These are phyloP conservation scores for Endogone sp. DNA, from an alignment of 192 early-diverging fungal species.

Conservation along the genomic window DNA sequence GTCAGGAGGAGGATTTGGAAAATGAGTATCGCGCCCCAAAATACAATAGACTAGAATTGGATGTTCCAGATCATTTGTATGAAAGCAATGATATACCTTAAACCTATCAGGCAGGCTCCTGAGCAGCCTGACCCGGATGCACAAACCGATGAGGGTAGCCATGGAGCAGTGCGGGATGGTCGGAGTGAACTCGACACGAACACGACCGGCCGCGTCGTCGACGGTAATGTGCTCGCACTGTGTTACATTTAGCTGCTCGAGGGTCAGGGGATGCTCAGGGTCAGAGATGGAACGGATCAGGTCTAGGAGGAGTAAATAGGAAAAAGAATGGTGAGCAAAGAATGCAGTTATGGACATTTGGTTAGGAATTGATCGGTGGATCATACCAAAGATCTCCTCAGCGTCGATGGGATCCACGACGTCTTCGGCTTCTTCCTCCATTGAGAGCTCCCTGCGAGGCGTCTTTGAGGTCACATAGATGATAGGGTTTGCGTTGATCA, in stretches of 20 bases:
- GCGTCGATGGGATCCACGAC: conserved; percentile 74
- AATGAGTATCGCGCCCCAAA: not conserved
- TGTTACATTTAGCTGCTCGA: conserved; percentile 96
- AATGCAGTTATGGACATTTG: not conserved
- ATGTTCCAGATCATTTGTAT: conserved; percentile 1
- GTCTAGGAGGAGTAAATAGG: conserved; percentile 38
- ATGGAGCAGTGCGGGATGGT: conserved; percentile 99
- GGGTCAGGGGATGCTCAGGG: conserved; percentile 95
- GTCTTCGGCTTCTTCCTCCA: conserved; percentile 71
- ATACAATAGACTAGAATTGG: not conserved
- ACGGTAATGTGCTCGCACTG: conserved; percentile 83
- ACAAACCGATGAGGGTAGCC: conserved; percentile 97
- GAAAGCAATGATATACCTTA: conserved; percentile 65
- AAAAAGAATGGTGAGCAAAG: not conserved
- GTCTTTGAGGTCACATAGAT: conserved; percentile 62
- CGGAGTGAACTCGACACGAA: conserved; percentile 88
- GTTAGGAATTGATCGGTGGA: not conserved
- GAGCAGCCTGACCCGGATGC: conserved; percentile 90
- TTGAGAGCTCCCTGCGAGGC: conserved; percentile 28
- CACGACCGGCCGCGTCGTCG: conserved; percentile 59
- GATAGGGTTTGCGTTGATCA: conserved; percentile 78
- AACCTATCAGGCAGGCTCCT: conserved; percentile 84
- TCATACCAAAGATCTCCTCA: conserved; percentile 82
- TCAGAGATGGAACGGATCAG: conserved; percentile 96
- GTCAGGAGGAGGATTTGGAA: conserved; percentile 6